Evolutionary conservation across 805 yeast genomes (phyloP), one percentile per base, ranked within the genome.

Genomic region (baker's yeast (Saccharomyces cerevisiae)): DNA sequence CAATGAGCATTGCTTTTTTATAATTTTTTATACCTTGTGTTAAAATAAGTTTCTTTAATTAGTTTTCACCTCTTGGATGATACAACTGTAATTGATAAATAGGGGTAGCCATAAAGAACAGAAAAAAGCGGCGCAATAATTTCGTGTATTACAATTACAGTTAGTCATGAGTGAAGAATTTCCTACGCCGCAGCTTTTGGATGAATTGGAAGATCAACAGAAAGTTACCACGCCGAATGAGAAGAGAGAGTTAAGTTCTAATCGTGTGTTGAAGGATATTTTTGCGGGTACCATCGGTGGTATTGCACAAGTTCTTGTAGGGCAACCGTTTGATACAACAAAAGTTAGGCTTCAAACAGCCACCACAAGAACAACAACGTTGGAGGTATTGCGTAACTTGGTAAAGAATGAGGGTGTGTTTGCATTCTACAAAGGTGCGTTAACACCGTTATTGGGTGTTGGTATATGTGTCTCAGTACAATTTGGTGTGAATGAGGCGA

Each of bases 401-500:
- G 47, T 92, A 41, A 75, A 77, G 46, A 83, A 87, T 55, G 99
- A 94, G 71, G 99, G 99, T 1, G 79, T 84, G 6, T 55, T 73
- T 41, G 99, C 95, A 0, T 89, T 94, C 65, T 94, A 94, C 70
- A 84, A 95, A 70, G 99, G 99, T 36, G 90, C 97, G 1, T 65
- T 90, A 61, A 91, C 97, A 1, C 99, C 99, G 22, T 76, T 94
- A 61, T 70, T 92, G 36, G 99, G 99, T 11, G 89, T 92, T n/a
- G 99, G 99, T 51, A 96, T 96, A 0, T 91, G 97, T 76, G 97
- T 94, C 11, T 88, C 96, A 8, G 87, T 92, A 46, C 99, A 94
- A 71, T 94, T 94, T 67, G 94, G 96, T 48, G 96, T 89, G 41
- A 91, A 91, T 66, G 98, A 94, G 70, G 85, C 79, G 65, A 89